These are phyloP conservation scores for Botryosphaeria dothidea DNA, from an alignment of 2,329 filamentous ascomycete species.

Conservation along the genomic window DNA sequence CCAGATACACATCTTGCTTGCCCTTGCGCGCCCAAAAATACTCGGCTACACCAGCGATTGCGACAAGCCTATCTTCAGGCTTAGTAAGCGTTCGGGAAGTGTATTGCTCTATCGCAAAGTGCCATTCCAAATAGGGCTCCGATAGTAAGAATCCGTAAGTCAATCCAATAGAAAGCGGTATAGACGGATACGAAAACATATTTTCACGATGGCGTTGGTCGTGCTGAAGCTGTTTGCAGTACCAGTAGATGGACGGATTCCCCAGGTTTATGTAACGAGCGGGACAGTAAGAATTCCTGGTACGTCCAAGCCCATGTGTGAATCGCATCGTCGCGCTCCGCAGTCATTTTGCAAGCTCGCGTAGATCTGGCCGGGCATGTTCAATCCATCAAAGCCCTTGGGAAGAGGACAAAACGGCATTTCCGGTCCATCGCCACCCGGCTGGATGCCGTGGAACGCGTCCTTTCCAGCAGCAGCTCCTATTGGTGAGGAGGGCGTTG, in stretches of 20 bases:
- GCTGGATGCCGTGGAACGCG: neutral
- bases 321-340: neutral
- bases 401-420: neutral
- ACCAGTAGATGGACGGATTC: neutral
- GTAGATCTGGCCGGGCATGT: no score
- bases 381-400: neutral
- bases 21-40: neutral
- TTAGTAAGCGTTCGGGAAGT: neutral
- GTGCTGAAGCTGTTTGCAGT: neutral
- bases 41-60: neutral
- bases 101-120: neutral
- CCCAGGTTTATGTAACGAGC: neutral
- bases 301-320: neutral
- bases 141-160: no score
- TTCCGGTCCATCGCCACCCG: no score
- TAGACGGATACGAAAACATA: neutral
- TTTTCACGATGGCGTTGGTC: rapidly evolving
- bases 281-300: neutral
- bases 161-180: no score
- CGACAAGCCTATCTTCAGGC: neutral
- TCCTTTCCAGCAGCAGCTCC: neutral
- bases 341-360: no score
- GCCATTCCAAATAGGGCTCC: neutral
- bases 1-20: neutral
- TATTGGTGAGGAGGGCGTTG: neutral